phyloP scores from a whole-genome alignment of 176 grass and related monocot species.

The Oryza nivara region DNA sequence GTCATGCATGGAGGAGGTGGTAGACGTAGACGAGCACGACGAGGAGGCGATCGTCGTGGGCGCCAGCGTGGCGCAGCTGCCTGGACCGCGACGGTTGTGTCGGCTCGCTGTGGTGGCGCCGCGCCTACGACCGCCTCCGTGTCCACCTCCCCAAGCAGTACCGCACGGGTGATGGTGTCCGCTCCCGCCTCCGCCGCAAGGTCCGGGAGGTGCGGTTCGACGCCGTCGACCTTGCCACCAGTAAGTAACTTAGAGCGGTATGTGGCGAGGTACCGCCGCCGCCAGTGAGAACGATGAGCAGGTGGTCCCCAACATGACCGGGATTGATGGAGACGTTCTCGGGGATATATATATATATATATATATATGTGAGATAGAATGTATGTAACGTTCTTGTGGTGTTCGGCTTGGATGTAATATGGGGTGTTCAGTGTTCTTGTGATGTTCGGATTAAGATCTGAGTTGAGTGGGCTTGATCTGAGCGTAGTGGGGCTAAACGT shows the following conservation, averaged over 20 bases:
- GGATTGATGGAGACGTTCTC: constrained; percentile 37
- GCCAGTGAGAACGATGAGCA: constrained; percentile 44
- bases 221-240: neutral
- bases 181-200: neutral
- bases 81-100: constrained; percentile 50
- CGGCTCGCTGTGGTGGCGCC: constrained; percentile 46
- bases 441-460: too few species aligned
- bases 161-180: too few species aligned
- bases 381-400: too few species aligned
- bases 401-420: too few species aligned
- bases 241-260: constrained; percentile 21
- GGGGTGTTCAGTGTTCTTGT: too few species aligned
- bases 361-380: too few species aligned
- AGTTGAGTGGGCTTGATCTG: too few species aligned
- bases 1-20: too few species aligned
- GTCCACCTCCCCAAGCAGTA: constrained; percentile 24
- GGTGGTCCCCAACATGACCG: constrained; percentile 37
- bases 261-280: constrained; percentile 39
- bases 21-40: too few species aligned
- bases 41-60: constrained; percentile 45
- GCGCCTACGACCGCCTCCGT: neutral
- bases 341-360: neutral
- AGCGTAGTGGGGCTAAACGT: too few species aligned
- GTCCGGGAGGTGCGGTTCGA: constrained; percentile 42
- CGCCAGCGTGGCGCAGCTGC: constrained; percentile 34